phyloP scores from a whole-genome alignment of 305 asterid genomes.

The Fraxinus dipetala region DNA sequence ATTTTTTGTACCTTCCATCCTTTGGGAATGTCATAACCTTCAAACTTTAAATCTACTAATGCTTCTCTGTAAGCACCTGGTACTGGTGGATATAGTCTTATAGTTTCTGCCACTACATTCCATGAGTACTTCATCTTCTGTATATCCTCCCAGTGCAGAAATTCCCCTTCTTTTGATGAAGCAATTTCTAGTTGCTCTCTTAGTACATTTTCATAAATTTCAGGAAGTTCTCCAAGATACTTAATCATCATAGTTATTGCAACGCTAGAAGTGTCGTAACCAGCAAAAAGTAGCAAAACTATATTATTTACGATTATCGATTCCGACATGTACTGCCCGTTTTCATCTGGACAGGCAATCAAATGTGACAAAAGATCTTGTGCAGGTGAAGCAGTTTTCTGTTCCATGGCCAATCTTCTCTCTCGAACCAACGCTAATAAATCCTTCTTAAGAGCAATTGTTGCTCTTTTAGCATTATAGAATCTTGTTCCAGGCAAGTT shows the following conservation, averaged over 20 bases:
- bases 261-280: slow-evolving; percentile 58
- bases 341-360: slow-evolving; percentile 37
- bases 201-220: not conserved
- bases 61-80: slow-evolving; percentile 51
- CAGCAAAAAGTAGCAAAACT: slow-evolving; percentile 55
- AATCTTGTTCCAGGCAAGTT: slow-evolving; percentile 42
- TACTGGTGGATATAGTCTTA: slow-evolving; percentile 44
- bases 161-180: slow-evolving; percentile 38
- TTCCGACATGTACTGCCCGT: slow-evolving; percentile 30
- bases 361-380: slow-evolving; percentile 65
- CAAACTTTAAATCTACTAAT: slow-evolving; percentile 36
- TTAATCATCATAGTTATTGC: slow-evolving; percentile 48
- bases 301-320: slow-evolving; percentile 48
- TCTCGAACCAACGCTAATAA: slow-evolving; percentile 1
- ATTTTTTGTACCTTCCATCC: slow-evolving; percentile 57
- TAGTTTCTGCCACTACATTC: slow-evolving; percentile 46
- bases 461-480: not conserved
- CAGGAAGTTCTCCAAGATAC: slow-evolving; percentile 49
- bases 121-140: slow-evolving; percentile 34
- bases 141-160: slow-evolving; percentile 51
- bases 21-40: slow-evolving; percentile 50
- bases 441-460: not conserved
- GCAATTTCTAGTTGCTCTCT: slow-evolving; percentile 51
- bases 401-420: slow-evolving; percentile 42
- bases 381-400: slow-evolving; percentile 26